phyloP scores from a whole-genome alignment of 176 grass and related monocot genomes.

The Lolium rigidum region DNA sequence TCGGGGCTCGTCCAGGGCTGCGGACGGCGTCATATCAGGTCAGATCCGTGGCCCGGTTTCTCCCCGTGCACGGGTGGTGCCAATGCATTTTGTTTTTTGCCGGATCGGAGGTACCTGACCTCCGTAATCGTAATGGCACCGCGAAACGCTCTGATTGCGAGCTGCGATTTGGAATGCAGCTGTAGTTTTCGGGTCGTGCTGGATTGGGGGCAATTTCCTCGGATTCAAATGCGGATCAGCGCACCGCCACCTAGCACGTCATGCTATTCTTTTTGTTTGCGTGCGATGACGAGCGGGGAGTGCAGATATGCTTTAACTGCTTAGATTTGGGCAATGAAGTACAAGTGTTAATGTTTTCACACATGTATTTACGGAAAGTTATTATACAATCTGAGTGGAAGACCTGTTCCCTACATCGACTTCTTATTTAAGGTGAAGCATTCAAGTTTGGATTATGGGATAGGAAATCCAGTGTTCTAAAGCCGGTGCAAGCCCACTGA shows the following conservation, averaged over 20 bases:
- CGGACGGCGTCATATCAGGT: constrained; percentile 46
- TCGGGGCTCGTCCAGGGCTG: constrained; percentile 36
- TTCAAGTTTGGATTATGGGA: background rate
- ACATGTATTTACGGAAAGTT: background rate
- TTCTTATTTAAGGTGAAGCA: background rate
- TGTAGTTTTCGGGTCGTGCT: background rate
- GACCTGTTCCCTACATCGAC: constrained; percentile 1
- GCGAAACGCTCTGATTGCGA: background rate
- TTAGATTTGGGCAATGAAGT: background rate
- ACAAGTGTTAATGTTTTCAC: background rate
- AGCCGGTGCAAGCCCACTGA: background rate
- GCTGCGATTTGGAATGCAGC: background rate
- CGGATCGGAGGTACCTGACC: constrained; percentile 32
- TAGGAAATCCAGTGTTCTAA: background rate
- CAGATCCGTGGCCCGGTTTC: constrained; percentile 38
- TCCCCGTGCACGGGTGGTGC: background rate
- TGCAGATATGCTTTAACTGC: background rate
- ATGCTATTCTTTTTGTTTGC: background rate
- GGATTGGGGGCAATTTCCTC: background rate
- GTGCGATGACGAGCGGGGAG: background rate
- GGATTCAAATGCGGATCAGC: background rate
- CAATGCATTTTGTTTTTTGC: no score
- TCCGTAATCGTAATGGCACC: background rate
- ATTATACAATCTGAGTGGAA: background rate
- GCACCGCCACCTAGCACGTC: background rate